Conservation (phyloP, 495 filamentous ascomycete genomes). For the Penicillium cataractarum region DNA sequence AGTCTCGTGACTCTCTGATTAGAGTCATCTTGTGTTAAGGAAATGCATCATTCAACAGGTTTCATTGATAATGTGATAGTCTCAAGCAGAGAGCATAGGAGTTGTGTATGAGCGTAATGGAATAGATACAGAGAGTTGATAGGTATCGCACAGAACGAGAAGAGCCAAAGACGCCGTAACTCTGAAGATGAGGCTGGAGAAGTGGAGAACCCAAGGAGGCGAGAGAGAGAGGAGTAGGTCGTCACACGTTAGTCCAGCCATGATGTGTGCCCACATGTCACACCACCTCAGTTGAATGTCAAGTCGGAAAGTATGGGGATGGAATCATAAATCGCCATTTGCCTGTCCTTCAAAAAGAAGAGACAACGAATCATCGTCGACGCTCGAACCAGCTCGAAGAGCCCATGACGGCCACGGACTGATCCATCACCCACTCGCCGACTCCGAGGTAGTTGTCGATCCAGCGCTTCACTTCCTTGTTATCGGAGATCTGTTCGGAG, state of each 20-base stretch:
- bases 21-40: neutral
- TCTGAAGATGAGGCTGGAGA: slow-evolving; percentile 16
- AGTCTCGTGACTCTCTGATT: too few relatives aligned
- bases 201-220: slow-evolving; percentile 12
- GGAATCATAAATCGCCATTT: slow-evolving; percentile 7
- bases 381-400: slow-evolving; percentile 89
- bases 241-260: slow-evolving; percentile 21
- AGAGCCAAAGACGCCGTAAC: slow-evolving; percentile 28
- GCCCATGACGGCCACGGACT: slow-evolving; percentile 87
- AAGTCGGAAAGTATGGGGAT: slow-evolving; percentile 14
- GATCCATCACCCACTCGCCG: slow-evolving; percentile 98
- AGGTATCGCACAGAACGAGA: slow-evolving; percentile 27
- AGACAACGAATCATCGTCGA: slow-evolving; percentile 64
- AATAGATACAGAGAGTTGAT: slow-evolving; percentile 22
- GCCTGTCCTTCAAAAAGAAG: neutral
- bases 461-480: slow-evolving; percentile 84
- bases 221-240: slow-evolving; percentile 26
- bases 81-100: neutral
- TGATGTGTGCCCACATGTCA: slow-evolving; percentile 3
- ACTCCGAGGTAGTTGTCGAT: slow-evolving; percentile 93
- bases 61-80: neutral
- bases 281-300: slow-evolving; percentile 11
- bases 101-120: slow-evolving; percentile 17
- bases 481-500: slow-evolving; percentile 82
- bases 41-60: neutral